Evolutionary conservation across 2,329 filamentous ascomycete genomes (phyloP).

Genomic region (Fusarium paranaense): DNA sequence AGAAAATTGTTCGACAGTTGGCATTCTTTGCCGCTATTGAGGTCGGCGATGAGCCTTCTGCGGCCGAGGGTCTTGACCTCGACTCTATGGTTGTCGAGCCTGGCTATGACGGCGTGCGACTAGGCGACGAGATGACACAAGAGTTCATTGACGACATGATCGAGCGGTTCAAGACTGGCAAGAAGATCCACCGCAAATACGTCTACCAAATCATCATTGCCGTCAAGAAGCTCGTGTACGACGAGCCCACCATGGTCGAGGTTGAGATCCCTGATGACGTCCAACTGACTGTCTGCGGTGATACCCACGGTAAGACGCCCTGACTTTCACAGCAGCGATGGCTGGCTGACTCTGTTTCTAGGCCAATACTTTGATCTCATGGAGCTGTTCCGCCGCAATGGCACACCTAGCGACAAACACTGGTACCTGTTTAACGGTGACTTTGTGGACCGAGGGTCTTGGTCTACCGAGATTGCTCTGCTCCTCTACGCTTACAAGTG

Average conservation of each 20-base stretch:
- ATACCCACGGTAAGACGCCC: constrained; percentile 84
- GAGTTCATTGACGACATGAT: constrained; percentile 99
- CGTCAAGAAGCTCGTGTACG: constrained; percentile 88
- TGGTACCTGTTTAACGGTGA: constrained; percentile 98
- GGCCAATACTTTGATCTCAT: constrained; percentile 98
- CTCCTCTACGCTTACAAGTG: constrained; percentile 97
- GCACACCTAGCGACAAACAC: constrained; percentile 85
- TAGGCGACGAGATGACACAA: constrained; percentile 89
- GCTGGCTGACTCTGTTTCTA: constrained; percentile 51
- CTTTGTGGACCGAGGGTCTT: constrained; percentile 97
- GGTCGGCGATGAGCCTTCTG: constrained; percentile 90
- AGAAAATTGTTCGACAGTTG: constrained; percentile 91
- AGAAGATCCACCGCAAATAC: constrained; percentile 96
- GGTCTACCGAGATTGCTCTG: constrained; percentile 97
- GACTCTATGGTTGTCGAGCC: constrained; percentile 86
- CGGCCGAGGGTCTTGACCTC: constrained; percentile 89
- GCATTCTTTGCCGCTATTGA: constrained; percentile 97
- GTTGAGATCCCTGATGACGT: constrained; percentile 82
- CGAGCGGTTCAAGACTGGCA: constrained; percentile 92
- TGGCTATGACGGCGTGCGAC: constrained; percentile 83
- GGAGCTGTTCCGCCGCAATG: constrained; percentile 94
- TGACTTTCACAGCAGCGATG: not conserved
- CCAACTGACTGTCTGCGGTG: constrained; percentile 92
- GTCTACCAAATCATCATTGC: constrained; percentile 96
- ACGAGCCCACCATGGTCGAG: constrained; percentile 97